Evolutionary conservation across 1,139 yeast genomes (phyloP).

Genomic region (Debaryomyces nepalensis): DNA sequence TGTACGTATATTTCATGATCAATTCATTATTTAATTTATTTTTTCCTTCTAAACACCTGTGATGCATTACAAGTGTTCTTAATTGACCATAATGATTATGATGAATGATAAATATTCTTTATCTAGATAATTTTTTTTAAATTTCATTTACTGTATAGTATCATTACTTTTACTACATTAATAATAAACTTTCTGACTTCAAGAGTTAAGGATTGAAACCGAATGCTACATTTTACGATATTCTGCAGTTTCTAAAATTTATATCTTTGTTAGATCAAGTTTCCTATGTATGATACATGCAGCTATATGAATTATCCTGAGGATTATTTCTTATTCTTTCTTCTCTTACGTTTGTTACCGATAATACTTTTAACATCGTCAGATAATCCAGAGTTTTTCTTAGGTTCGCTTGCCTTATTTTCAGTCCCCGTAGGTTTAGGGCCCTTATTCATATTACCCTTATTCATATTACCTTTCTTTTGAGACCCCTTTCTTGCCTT

Average conservation of each 20-base stretch:
- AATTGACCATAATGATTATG: constrained; percentile 16
- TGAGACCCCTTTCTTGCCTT: constrained; percentile 28
- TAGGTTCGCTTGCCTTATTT: constrained; percentile 15
- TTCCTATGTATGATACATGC: constrained; percentile 7
- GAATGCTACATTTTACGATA: too few relatives aligned
- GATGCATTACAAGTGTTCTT: not conserved
- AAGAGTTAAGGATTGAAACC: not conserved
- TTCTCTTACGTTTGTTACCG: constrained; percentile 72
- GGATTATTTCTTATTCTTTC: constrained; percentile 47
- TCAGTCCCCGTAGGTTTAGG: constrained; percentile 17
- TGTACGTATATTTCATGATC: constrained; percentile 4
- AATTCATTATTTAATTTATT: constrained; percentile 1
- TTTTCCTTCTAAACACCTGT: not conserved
- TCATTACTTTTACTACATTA: constrained; percentile 9
- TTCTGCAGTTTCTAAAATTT: not conserved
- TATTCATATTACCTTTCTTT: constrained; percentile 50
- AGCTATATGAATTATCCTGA: not conserved
- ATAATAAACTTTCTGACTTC: not conserved
- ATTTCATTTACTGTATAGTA: constrained; percentile 11
- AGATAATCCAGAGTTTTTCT: constrained; percentile 46
- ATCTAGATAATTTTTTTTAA: constrained; percentile 6
- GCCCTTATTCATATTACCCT: constrained; percentile 34
- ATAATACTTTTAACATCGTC: constrained; percentile 65
- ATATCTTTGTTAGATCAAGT: not conserved
- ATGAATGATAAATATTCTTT: constrained; percentile 13